A percentile compares a stretch with the other conserved stretches of the same genome.
These are phyloP conservation scores for Bombardia bombarda DNA, from an alignment of 495 filamentous ascomycete species.

Conservation along the genomic window DNA sequence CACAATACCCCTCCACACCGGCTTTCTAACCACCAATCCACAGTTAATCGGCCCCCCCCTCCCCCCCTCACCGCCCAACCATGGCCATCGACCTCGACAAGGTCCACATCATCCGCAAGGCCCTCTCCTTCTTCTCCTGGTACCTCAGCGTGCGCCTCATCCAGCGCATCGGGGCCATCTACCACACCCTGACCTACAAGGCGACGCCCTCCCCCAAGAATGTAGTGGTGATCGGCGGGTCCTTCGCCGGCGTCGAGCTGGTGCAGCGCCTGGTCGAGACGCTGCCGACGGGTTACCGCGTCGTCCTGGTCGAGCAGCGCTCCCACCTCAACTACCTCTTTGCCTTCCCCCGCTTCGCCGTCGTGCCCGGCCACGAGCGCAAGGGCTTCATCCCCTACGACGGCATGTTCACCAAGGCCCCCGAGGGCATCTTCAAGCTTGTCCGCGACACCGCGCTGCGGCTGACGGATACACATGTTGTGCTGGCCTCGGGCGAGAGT, in stretches of 20 bases:
- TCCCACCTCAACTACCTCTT: conserved; percentile 41
- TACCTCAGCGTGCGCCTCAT: background rate
- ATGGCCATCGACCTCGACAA: background rate
- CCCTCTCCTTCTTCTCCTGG: background rate
- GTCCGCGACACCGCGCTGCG: conserved; percentile 17
- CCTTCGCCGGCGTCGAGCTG: conserved; percentile 53
- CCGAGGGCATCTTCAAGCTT: conserved; percentile 13
- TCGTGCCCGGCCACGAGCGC: conserved; percentile 15
- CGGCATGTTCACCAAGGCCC: conserved; percentile 9
- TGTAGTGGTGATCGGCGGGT: conserved; percentile 52
- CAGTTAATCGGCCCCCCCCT: background rate
- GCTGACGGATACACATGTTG: conserved; percentile 11
- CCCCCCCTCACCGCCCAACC: background rate
- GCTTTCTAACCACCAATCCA: background rate
- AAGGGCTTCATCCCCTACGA: conserved; percentile 28
- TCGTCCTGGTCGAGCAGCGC: conserved; percentile 41
- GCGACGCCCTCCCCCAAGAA: conserved; percentile 23
- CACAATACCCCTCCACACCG: background rate
- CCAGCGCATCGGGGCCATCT: conserved; percentile 2
- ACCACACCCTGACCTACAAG: conserved; percentile 2
- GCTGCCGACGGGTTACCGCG: conserved; percentile 35
- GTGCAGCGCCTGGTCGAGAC: conserved; percentile 35
- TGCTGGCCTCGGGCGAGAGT: conserved; percentile 6
- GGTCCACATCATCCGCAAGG: background rate
- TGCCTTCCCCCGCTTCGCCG: conserved; percentile 30